Base-by-base conservation (phyloP, 371 early-diverging fungal species). In the Mycotypha africana region DNA sequence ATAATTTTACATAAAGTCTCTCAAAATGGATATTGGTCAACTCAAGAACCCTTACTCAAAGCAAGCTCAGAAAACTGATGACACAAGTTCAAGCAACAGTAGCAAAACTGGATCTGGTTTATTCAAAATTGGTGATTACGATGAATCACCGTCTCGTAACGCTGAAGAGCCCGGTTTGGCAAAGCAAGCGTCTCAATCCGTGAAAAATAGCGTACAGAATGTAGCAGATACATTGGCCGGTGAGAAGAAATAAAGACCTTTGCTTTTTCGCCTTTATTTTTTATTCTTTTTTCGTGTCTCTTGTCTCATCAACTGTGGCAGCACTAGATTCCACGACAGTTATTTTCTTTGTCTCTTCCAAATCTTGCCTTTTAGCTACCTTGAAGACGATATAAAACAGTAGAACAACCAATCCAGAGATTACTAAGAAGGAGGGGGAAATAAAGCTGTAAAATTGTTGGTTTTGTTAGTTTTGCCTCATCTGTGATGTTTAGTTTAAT, bases 51-150 rank as follows among this genome's bases (percentile, higher is more conserved):
- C 61, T 23, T 60, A 56, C 10, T 51, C 62, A 17, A 56, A 56
- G n/a, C n/a, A n/a, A n/a, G n/a, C n/a, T n/a, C n/a, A n/a, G n/a
- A n/a, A n/a, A n/a, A n/a, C n/a, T n/a, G n/a, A n/a, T n/a, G n/a
- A n/a, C n/a, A n/a, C n/a, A n/a, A n/a, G n/a, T n/a, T 20, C 37
- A 38, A 38, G 10, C 26, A 30, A 14, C 24, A 16, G n/a, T 20
- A 22, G 25, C 23, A 33, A 45, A 11, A 38, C 51, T 26, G 51
- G 51, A 16, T 44, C 52, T 20, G 58, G 58, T 32, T 31, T 56
- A 26, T 62, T 65, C 36, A 57, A 67, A 24, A 57, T 66, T 26
- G 71, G 71, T 10, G 71, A 70, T 38, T 70, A 70, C 38, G 71
- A 70, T 16, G 45, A 58, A 10, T 42, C 44, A 9, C 46, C 8